phyloP scores from a whole-genome alignment of 805 yeast species.

The Ogataea angusta region DNA sequence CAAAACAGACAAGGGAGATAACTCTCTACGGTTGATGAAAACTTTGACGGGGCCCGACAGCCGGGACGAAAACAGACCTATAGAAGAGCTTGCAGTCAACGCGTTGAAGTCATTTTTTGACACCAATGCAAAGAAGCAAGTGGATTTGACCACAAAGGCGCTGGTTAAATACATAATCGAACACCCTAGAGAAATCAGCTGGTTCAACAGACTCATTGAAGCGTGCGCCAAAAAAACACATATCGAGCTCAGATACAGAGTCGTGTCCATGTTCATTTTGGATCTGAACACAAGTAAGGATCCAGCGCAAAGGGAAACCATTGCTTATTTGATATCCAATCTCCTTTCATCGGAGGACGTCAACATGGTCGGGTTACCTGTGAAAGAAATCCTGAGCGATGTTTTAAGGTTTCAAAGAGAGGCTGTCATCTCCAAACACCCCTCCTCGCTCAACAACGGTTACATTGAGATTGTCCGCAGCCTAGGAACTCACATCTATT shows the following conservation, averaged over 20 bases:
- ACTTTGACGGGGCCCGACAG: constrained; percentile 12
- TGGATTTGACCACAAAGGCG: constrained; percentile 52
- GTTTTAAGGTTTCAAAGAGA: constrained; percentile 47
- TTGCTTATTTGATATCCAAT: constrained; percentile 35
- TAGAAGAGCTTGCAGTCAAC: constrained; percentile 20
- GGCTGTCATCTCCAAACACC: constrained; percentile 23
- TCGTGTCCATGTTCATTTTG: constrained; percentile 42
- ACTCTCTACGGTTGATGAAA: constrained; percentile 20
- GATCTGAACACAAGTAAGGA: constrained; percentile 42
- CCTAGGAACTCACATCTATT: constrained; percentile 74
- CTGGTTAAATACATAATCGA: constrained; percentile 44
- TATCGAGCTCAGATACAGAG: constrained; percentile 32
- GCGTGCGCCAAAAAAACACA: constrained; percentile 72
- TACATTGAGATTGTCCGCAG: constrained; percentile 62
- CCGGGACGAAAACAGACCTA: neutral
- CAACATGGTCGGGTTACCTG: constrained; percentile 83
- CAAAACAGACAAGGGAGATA: constrained; percentile 27
- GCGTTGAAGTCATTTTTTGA: constrained; percentile 62
- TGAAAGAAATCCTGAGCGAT: constrained; percentile 69
- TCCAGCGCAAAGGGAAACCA: constrained; percentile 15
- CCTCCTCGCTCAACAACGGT: constrained; percentile 35
- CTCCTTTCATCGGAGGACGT: constrained; percentile 67
- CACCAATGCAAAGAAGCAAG: constrained; percentile 58
- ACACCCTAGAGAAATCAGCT: constrained; percentile 30
- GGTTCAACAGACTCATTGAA: constrained; percentile 60